phyloP scores from a whole-genome alignment of 139 green algal species.

The Tetradesmus obliquus region DNA sequence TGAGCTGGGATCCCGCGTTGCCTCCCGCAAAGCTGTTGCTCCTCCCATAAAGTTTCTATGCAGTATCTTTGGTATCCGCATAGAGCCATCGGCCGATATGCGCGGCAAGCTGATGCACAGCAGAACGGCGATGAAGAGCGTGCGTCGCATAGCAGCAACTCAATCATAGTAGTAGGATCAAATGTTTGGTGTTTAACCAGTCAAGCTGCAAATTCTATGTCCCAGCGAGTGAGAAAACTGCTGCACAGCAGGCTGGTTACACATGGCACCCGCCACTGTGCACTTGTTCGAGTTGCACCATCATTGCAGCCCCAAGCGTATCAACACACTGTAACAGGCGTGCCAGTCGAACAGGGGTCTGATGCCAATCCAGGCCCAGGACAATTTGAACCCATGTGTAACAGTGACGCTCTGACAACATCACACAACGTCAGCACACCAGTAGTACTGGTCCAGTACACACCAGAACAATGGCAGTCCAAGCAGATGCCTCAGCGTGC shows the following conservation, averaged over 20 bases:
- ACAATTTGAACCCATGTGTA: background rate
- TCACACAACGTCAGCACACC: background rate
- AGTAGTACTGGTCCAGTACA: background rate
- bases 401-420: background rate
- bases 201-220: no score
- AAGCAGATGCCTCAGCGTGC: no score
- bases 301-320: background rate
- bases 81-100: background rate
- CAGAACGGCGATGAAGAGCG: background rate
- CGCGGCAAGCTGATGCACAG: background rate
- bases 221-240: background rate
- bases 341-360: no score
- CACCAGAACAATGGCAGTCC: background rate
- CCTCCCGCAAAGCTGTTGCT: background rate
- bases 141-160: background rate
- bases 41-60: conserved; percentile 40
- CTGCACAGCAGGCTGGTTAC: background rate
- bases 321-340: no score
- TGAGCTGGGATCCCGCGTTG: background rate
- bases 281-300: background rate
- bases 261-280: background rate
- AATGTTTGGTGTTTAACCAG: no score
- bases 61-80: background rate
- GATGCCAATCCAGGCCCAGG: background rate
- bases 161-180: no score